Base-by-base conservation (phyloP, 2,329 filamentous ascomycete species). In the Aschersonia sp. region DNA sequence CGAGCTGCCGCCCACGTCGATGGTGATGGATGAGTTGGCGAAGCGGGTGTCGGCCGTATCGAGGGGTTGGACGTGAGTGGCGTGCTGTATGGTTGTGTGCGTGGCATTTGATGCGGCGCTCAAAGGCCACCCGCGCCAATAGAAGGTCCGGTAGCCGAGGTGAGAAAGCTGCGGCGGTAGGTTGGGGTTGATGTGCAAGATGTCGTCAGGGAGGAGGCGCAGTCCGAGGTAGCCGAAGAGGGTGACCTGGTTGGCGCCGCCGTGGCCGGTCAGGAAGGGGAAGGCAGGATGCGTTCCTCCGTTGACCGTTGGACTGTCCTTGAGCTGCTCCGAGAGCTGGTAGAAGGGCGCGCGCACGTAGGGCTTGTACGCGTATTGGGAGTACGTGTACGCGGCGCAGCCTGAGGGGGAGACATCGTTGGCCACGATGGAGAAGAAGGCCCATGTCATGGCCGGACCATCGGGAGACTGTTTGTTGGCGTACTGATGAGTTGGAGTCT, bases 381-480 rank as follows among this genome's bases (percentile, higher is more conserved):
- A 71, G 56, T 85, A 85, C 0, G 81, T 85, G 57, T 78, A 84
- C 3, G 77, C 74, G 0, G 80, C 77, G 60, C 82, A 86, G 4
- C 82, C 82, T 1, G 78, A 81, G 0, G 74, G 73, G 1, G 77
- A 79, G n/a, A 84, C 70, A 47, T 77, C 70, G 50, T 80, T 82
- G 31, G 81, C 80, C 7, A 79, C 75, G 45, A 85, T 77, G 50
- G 77, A 77, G 61, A 83, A 84, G 10, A 83, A 78, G 9, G 79
- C 78, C 60, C 80, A 85, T 1, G 82, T 86, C 83, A 86, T 86
- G 5, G 77, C 82, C 0, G 82, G 83, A 0, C 83, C 82, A 52
- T 84, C 73, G 0, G 74, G 65, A 12, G 58, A 59, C 9, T 57
- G 57, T n/a, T 58, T 56, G 45, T 56, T 66, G 64, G 55, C 46